A percentile compares a stretch with the other conserved stretches of the same genome.
These are phyloP conservation scores for Cyclostephanos tholiformis DNA, from an alignment of 108 stramenopile genomes.

Conservation along the genomic window DNA sequence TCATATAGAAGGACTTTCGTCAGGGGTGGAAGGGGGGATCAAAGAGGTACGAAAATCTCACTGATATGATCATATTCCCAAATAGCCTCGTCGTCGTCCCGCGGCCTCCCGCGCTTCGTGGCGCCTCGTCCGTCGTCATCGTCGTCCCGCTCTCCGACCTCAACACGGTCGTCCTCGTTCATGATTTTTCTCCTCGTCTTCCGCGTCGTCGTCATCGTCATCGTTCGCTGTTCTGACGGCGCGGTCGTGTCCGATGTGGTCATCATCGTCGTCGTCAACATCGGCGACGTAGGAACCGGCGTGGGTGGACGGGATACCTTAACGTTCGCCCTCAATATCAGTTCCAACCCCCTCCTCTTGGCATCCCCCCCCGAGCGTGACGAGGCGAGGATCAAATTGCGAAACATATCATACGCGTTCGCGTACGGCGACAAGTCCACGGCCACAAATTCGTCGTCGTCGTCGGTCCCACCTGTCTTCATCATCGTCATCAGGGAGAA, in stretches of 20 bases:
- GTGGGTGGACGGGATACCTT: not conserved
- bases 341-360: not conserved
- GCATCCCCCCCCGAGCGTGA: not conserved
- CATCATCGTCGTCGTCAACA: too few relatives aligned
- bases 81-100: not conserved
- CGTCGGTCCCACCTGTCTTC: not conserved
- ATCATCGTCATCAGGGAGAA: not conserved
- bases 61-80: not conserved
- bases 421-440: not conserved
- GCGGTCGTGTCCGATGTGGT: too few relatives aligned
- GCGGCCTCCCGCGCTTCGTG: not conserved
- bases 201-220: not conserved
- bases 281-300: not conserved
- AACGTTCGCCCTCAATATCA: conserved; percentile 1
- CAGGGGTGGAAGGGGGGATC: too few relatives aligned
- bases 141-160: not conserved
- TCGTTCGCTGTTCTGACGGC: not conserved
- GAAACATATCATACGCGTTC: not conserved
- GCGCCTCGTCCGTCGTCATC: not conserved
- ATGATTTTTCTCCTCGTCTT: not conserved
- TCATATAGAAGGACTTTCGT: too few relatives aligned
- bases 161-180: not conserved
- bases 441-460: not conserved
- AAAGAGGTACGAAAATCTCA: not conserved
- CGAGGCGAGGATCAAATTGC: not conserved